Evolutionary conservation across 495 filamentous ascomycete genomes (phyloP), one percentile per base, ranked within the genome.

Genomic region (Xylaria bambusicola): DNA sequence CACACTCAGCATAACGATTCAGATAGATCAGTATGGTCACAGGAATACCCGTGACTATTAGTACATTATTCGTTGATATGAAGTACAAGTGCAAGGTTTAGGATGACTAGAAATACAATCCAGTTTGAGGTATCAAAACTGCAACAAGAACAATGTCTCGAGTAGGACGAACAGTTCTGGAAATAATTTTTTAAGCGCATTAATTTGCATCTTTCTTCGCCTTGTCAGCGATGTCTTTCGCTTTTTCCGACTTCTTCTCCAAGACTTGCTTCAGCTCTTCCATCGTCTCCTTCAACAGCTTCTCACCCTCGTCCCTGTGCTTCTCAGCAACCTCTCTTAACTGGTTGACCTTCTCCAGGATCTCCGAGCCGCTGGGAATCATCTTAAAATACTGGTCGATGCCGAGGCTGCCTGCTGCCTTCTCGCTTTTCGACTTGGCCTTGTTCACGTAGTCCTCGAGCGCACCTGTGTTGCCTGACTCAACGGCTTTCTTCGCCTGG

Each of bases 391-490:
- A 82, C 62, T 79, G 65, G 42, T 82, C 76, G 15, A 84, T 51
- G 40, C 44, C 71, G 66, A 60, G 68, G 44, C 27, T 73, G 64
- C 60, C 62, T 36, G 57, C 69, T 59, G 20, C 58, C 58, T 63
- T 50, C 44, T 48, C 62, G 0, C 64, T 68, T 54, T 66, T 74
- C 29, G 76, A 62, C 72, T 83, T 84, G 12, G 80, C 79, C 68
- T 86, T 80, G 63, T 81, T 78, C 52, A 86, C 75, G 61, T 86
- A 87, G 26, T 81, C 75, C 70, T 88, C 77, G 24, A 88, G 64
- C 4, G 81, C 73, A 40, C 77, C 76, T 1, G 73, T 76, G 62
- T 83, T 78, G 17, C 84, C 85, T 0, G 78, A 78, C 53, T 80
- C 74, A 20, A 79, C 80, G 9, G 82, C 79, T 4, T 75, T 71